Percentiles rank a stretch among this genome's conserved stretches.
Conservation (phyloP, 495 filamentous ascomycete genomes). For the Parathielavia hyrcaniae region DNA sequence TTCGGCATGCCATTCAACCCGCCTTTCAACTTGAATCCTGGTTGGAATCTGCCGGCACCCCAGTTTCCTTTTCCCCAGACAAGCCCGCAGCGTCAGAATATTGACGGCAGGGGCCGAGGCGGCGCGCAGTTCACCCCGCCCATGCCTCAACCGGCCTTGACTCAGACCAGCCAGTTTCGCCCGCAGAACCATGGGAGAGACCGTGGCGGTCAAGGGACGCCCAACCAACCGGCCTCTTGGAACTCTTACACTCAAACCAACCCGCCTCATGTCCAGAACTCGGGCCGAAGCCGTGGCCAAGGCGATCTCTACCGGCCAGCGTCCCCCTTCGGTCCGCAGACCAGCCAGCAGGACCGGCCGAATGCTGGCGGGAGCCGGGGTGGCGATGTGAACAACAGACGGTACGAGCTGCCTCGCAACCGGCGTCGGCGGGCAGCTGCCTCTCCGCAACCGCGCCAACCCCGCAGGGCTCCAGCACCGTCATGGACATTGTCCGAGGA, state of each 20-base stretch:
- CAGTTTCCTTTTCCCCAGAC: background rate
- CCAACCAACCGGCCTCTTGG: background rate
- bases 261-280: background rate
- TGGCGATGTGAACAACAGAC: background rate
- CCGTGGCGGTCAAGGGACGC: background rate
- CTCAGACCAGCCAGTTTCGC: background rate
- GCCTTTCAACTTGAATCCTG: background rate
- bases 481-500: background rate
- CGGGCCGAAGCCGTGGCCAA: background rate
- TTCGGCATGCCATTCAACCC: conserved; percentile 1
- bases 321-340: background rate
- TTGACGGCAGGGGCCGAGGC: background rate
- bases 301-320: background rate
- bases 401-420: background rate
- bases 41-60: background rate
- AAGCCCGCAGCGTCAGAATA: background rate
- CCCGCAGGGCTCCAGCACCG: background rate
- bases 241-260: background rate
- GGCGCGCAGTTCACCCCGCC: background rate
- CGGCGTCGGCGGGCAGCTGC: background rate
- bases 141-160: background rate
- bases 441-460: background rate
- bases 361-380: background rate
- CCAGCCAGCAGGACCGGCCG: background rate
- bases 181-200: background rate